phyloP scores from a whole-genome alignment of 305 asterid species.

The Fraxinus nigra region DNA sequence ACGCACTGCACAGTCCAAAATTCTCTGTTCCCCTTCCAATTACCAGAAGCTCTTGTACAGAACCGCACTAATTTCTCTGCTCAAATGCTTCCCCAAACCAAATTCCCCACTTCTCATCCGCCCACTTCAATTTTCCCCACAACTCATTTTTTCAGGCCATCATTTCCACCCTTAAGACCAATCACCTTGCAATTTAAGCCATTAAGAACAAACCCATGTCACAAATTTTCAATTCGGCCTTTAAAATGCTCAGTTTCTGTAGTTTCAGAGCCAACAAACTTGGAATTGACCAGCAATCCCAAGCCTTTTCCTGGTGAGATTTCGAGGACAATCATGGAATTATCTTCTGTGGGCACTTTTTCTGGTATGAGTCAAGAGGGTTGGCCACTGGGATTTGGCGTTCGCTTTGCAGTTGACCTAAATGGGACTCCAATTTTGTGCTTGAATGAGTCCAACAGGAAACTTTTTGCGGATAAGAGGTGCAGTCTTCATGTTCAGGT shows the following conservation, averaged over 20 bases:
- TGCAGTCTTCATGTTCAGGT: conserved; percentile 86
- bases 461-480: conserved; percentile 39
- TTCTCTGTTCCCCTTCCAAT: not conserved
- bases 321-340: conserved; percentile 70
- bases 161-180: conserved; percentile 27
- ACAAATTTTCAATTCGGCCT: conserved; percentile 30
- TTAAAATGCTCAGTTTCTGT: conserved; percentile 60
- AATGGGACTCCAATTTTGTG: conserved; percentile 70
- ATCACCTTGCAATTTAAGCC: conserved; percentile 19
- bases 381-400: conserved; percentile 78
- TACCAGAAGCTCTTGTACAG: not conserved
- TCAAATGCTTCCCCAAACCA: conserved; percentile 59
- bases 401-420: conserved; percentile 73
- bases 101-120: conserved; percentile 30
- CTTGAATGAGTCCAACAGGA: conserved; percentile 40
- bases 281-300: conserved; percentile 35
- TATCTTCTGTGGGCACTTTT: conserved; percentile 74
- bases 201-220: conserved; percentile 20
- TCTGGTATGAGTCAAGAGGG: conserved; percentile 62
- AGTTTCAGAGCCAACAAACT: conserved; percentile 53
- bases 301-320: conserved; percentile 83
- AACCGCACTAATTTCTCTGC: not conserved
- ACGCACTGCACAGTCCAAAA: not conserved
- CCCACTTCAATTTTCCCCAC: conserved; percentile 36
- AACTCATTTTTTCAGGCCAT: conserved; percentile 22